phyloP scores from a whole-genome alignment of 192 early-diverging fungal species.

The Mortierella alpina region DNA sequence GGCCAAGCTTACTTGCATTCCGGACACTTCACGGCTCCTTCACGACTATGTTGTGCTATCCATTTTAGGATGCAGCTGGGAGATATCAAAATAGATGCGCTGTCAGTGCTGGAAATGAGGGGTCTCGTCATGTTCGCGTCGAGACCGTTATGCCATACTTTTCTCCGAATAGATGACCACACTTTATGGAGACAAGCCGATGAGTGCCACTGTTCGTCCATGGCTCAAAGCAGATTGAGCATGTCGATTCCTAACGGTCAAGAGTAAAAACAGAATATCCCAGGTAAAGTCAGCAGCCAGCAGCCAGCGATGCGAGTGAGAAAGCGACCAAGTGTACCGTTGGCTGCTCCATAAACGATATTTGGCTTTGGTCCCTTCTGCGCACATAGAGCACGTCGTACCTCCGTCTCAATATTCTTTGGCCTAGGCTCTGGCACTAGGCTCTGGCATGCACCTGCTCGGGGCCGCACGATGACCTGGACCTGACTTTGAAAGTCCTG shows the following conservation, averaged over 20 bases:
- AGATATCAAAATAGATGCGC: not conserved
- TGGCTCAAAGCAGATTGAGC: slow-evolving; percentile 52
- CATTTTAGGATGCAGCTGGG: slow-evolving; percentile 52
- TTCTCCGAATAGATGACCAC: slow-evolving; percentile 53
- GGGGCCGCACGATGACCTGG: slow-evolving; percentile 11
- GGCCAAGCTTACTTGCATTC: slow-evolving; percentile 53
- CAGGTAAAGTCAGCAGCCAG: too few species aligned
- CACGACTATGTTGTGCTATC: slow-evolving; percentile 19
- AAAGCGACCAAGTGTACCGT: too few species aligned
- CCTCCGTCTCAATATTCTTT: slow-evolving; percentile 34
- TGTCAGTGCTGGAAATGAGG: not conserved
- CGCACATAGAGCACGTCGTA: not conserved
- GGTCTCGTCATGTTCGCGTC: not conserved
- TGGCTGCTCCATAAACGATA: too few species aligned
- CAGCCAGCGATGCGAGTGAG: too few species aligned
- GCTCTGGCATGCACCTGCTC: not conserved
- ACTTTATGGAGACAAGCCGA: slow-evolving; percentile 48
- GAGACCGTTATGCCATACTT: slow-evolving; percentile 10
- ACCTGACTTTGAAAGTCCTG: slow-evolving; percentile 37
- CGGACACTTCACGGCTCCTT: slow-evolving; percentile 36
- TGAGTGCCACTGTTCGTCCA: slow-evolving; percentile 51
- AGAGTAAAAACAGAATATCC: not conserved
- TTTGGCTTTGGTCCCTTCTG: too few species aligned
- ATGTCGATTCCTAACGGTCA: slow-evolving; percentile 29
- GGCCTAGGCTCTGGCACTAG: slow-evolving; percentile 35